These are phyloP conservation scores for Mortierella sp. DNA, from an alignment of 371 early-diverging fungal genomes.

Conservation along the genomic window DNA sequence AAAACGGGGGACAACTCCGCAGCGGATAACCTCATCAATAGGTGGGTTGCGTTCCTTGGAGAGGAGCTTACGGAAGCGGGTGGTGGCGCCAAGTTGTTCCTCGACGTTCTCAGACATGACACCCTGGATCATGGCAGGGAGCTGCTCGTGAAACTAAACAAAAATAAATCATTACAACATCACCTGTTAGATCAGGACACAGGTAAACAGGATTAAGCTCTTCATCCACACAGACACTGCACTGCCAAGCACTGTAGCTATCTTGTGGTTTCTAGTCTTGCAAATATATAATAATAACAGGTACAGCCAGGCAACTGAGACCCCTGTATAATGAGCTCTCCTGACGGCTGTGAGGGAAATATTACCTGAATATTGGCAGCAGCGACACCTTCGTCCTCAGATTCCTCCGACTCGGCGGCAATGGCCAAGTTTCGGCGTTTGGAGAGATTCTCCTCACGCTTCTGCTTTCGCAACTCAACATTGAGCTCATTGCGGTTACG, in stretches of 20 bases:
- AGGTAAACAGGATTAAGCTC: background rate
- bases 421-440: slow-evolving; percentile 91
- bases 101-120: slow-evolving; percentile 84
- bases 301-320: background rate
- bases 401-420: slow-evolving; percentile 74
- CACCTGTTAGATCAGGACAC: background rate
- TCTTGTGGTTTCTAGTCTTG: background rate
- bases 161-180: background rate
- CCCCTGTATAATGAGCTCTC: background rate
- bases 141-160: slow-evolving; percentile 68
- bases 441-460: slow-evolving; percentile 94
- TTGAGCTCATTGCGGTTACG: slow-evolving; percentile 94
- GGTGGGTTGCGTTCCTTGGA: slow-evolving; percentile 99
- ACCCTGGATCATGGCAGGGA: slow-evolving; percentile 82
- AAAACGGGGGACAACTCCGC: slow-evolving; percentile 96
- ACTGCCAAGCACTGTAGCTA: background rate
- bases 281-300: background rate
- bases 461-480: slow-evolving; percentile 96
- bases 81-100: slow-evolving; percentile 88
- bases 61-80: slow-evolving; percentile 96
- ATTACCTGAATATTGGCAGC: slow-evolving; percentile 65
- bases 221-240: background rate
- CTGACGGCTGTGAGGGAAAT: background rate
- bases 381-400: slow-evolving; percentile 82
- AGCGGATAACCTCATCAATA: slow-evolving; percentile 96